Evolutionary conservation across 257 asterid genomes (phyloP).

Genomic region (Nicotiana tabacum): DNA sequence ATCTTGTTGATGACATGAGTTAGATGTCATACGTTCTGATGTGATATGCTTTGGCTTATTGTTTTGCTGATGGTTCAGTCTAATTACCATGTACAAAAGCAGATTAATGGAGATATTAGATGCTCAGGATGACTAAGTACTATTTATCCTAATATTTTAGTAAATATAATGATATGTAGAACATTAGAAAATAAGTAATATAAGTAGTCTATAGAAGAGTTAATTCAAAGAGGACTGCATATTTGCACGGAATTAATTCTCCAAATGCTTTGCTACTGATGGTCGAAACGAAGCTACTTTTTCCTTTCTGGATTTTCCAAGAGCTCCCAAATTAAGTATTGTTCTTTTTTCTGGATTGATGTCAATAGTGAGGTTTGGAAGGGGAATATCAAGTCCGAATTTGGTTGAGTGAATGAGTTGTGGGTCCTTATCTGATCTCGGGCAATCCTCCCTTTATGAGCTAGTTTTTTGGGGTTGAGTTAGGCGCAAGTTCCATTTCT

Average conservation of each 20-base stretch:
- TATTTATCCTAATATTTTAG: neutral
- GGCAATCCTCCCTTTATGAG: too few relatives aligned
- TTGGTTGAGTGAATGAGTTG: too few relatives aligned
- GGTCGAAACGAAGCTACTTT: neutral
- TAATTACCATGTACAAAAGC: neutral
- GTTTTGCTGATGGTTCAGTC: neutral
- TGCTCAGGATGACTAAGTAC: neutral
- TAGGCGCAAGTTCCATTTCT: too few relatives aligned
- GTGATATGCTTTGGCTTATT: neutral
- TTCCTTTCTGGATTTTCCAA: neutral
- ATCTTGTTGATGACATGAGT: constrained; percentile 8
- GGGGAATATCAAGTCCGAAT: neutral
- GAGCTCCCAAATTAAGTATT: neutral
- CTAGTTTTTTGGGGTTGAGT: too few relatives aligned
- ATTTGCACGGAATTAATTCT: neutral
- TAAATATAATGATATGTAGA: neutral
- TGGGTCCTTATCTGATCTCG: too few relatives aligned
- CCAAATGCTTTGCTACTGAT: neutral
- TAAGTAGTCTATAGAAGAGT: neutral
- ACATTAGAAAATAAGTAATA: neutral
- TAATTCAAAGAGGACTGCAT: neutral
- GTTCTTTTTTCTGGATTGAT: neutral
- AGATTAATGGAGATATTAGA: neutral
- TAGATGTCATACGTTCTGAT: neutral
- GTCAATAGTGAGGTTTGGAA: neutral